A percentile compares a stretch with the other conserved stretches of the same genome.
Conservation (phyloP, 768 basidiomycete species). For the Suillus hirtellus region DNA sequence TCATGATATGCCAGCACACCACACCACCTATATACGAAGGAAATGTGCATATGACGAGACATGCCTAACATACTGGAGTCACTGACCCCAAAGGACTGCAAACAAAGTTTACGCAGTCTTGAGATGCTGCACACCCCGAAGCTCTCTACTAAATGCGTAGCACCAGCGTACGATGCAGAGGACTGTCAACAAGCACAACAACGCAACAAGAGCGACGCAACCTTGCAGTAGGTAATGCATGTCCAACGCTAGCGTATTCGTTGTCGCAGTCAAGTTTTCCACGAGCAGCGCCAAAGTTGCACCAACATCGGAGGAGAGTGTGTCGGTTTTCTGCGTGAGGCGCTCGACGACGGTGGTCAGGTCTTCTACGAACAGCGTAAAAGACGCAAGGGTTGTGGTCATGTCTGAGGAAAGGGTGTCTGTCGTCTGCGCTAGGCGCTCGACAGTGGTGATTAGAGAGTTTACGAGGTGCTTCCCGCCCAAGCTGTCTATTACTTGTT, state of each 20-base stretch:
- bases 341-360: background rate
- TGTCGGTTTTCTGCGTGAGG: background rate
- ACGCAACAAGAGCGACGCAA: background rate
- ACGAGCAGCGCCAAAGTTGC: background rate
- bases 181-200: background rate
- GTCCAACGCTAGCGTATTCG: background rate
- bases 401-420: background rate
- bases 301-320: background rate
- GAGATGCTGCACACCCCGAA: background rate
- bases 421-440: background rate
- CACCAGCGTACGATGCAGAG: background rate
- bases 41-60: too few relatives aligned
- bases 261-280: background rate
- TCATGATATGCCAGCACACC: too few relatives aligned
- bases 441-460: background rate
- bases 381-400: background rate
- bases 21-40: too few relatives aligned
- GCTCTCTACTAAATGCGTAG: background rate
- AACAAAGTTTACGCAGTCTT: background rate
- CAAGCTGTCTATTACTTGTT: background rate
- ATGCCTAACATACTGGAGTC: too few relatives aligned
- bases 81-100: too few relatives aligned
- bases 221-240: background rate
- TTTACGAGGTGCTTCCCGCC: background rate
- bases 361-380: background rate